Conservation (phyloP, 2,329 filamentous ascomycete genomes). For the Colletotrichum navitas region DNA sequence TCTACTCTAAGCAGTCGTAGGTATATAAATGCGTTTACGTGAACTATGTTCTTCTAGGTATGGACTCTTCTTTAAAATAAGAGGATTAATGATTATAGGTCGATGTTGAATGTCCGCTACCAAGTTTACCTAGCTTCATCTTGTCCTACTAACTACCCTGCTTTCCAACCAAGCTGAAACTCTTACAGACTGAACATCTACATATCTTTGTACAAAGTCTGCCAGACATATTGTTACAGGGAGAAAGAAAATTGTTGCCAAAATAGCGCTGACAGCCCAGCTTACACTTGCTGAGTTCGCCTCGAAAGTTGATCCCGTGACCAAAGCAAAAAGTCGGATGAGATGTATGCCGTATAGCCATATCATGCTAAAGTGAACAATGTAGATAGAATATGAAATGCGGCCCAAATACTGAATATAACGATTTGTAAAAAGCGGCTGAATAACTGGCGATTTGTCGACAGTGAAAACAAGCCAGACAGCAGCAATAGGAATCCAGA, state of each 20-base stretch:
- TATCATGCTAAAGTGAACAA: slow-evolving; percentile 73
- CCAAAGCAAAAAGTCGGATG: slow-evolving; percentile 9
- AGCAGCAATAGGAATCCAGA: slow-evolving; percentile 30
- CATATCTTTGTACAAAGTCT: slow-evolving; percentile 26
- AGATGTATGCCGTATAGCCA: slow-evolving; percentile 61
- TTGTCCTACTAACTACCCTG: slow-evolving; percentile 3
- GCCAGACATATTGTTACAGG: slow-evolving; percentile 24
- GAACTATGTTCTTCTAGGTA: no score
- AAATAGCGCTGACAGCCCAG: slow-evolving; percentile 5
- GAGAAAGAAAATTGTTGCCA: slow-evolving; percentile 6
- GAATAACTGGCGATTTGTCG: slow-evolving; percentile 58
- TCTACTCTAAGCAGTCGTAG: no score
- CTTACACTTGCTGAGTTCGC: slow-evolving; percentile 6
- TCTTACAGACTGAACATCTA: slow-evolving; percentile 23
- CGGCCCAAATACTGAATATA: slow-evolving; percentile 73
- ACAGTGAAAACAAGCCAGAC: slow-evolving; percentile 21
- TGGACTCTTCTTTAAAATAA: no score
- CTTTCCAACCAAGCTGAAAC: slow-evolving; percentile 31
- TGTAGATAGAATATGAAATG: slow-evolving; percentile 73
- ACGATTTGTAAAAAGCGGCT: slow-evolving; percentile 68
- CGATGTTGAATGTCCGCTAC: neutral
- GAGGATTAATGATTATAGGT: accelerated
- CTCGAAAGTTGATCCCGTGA: slow-evolving; percentile 14
- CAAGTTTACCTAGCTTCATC: neutral
- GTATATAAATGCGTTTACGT: accelerated